Evolutionary conservation across 1,284 basidiomycete species (phyloP).

Genomic region (Marasmius oreades): DNA sequence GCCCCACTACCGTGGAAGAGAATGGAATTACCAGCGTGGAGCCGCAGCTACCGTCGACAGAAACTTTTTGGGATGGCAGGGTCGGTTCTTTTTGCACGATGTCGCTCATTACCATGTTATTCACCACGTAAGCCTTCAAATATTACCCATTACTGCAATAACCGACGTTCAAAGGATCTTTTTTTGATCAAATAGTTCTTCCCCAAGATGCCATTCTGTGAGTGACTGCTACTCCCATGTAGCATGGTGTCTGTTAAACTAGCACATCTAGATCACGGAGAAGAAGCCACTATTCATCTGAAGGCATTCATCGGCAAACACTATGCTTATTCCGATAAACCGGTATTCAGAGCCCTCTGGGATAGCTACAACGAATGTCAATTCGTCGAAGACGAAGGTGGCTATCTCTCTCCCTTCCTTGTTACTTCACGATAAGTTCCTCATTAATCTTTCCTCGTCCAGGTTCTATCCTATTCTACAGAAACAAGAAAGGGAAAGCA

Average conservation of each 20-base stretch:
- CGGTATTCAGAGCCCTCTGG: conserved; percentile 37
- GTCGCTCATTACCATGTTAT: conserved; percentile 16
- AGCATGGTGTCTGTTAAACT: neutral
- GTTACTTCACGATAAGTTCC: neutral
- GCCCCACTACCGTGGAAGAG: conserved; percentile 40
- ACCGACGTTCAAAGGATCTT: neutral
- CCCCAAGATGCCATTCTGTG: conserved; percentile 20
- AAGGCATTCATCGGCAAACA: conserved; percentile 22
- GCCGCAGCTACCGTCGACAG: conserved; percentile 65
- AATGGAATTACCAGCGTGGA: conserved; percentile 57
- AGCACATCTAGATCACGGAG: conserved; percentile 27
- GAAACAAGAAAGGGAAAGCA: conserved; percentile 41
- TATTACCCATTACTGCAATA: conserved; percentile 24
- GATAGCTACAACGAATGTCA: conserved; percentile 40
- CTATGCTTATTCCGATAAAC: conserved; percentile 31
- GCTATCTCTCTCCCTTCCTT: neutral
- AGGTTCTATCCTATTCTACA: conserved; percentile 14
- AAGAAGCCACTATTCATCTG: conserved; percentile 34
- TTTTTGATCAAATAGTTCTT: conserved; percentile 19
- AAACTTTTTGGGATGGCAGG: conserved; percentile 47
- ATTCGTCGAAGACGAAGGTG: conserved; percentile 55
- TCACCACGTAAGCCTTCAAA: conserved; percentile 7
- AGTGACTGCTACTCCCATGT: neutral
- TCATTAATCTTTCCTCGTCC: neutral
- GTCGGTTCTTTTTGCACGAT: conserved; percentile 38